These are phyloP conservation scores for Silene uniflora DNA, from an alignment of 148 eudicot genomes.

Conservation along the genomic window DNA sequence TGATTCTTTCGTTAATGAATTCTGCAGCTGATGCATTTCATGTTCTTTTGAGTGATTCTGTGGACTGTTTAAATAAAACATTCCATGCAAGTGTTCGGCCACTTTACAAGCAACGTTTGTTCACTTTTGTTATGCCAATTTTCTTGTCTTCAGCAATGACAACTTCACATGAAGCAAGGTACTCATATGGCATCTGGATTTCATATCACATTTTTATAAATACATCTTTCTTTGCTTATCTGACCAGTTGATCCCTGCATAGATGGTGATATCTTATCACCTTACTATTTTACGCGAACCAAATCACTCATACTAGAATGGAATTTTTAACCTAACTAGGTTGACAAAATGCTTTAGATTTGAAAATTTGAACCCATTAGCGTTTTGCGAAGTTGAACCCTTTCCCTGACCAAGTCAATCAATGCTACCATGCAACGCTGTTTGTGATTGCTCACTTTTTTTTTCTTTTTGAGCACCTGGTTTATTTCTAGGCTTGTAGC, in stretches of 20 bases:
- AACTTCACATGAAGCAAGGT: slow-evolving; percentile 51
- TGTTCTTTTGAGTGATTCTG: slow-evolving; percentile 74
- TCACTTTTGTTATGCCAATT: slow-evolving; percentile 66
- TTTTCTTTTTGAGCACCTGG: neutral
- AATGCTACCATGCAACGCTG: neutral
- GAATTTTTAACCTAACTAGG: neutral
- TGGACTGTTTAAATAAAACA: slow-evolving; percentile 70
- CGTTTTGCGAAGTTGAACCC: neutral
- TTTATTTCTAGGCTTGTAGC: neutral
- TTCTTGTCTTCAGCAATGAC: slow-evolving; percentile 44
- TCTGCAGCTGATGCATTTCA: slow-evolving; percentile 86
- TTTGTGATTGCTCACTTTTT: neutral
- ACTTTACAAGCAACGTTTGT: slow-evolving; percentile 90
- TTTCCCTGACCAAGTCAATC: neutral
- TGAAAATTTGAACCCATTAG: neutral
- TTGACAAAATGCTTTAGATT: neutral
- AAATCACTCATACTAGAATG: neutral
- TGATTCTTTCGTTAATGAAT: slow-evolving; percentile 34
- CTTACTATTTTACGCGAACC: neutral
- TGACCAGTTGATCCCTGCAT: slow-evolving; percentile 1
- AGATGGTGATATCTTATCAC: neutral
- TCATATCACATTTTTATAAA: neutral
- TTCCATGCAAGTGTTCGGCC: slow-evolving; percentile 76
- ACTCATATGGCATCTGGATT: neutral
- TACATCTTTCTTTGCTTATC: neutral